Base-by-base conservation (phyloP, 2,329 filamentous ascomycete species). In the Septoria petroselini region DNA sequence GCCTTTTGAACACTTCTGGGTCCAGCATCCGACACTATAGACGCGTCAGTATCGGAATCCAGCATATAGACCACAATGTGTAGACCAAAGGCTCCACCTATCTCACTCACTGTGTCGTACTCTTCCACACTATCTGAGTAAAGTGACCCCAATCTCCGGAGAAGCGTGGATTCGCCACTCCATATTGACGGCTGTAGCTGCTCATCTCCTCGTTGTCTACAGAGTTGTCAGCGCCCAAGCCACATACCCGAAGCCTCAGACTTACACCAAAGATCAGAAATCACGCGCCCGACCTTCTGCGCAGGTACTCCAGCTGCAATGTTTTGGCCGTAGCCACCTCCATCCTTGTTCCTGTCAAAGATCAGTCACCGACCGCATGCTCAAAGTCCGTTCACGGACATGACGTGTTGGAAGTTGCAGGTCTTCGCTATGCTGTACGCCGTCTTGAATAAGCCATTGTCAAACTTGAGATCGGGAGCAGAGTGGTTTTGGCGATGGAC, bases 321-420 rank as follows among this genome's bases (percentile, higher is more conserved):
- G 78, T 96, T 97, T 73, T 97, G 91, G 17, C 91, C 91, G 65
- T 91, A 93, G 38, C 77, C 75, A 46, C 81, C 81, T 39, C 73
- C 75, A 55, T 81, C 81, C 37, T 79, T 73, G 18, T n/a, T 11
- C 41, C 40, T 42, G 25, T 5, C 6, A 19, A 18, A 25, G 11
- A 30, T 27, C 7, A 41, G n/a, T 15, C 5, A 8, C 27, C 38
- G 7, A 18, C 8, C 23, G 29, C 5, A 7, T 41, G 12, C 15
- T 41, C 11, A 5, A 7, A 29, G 14, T 4, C 6, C 4, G 17
- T 9, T 19, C 4, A 42, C 40, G 9, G 79, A 88, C 84, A 82
- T 81, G 68, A 90, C 78, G 70, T 96, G 91, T 27, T 73, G 76
- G 59, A 90, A 91, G 29, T 78, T 74, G 69, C 89, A 94, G 18